phyloP scores from a whole-genome alignment of 495 filamentous ascomycete species.

The Hypoxylon rickii region DNA sequence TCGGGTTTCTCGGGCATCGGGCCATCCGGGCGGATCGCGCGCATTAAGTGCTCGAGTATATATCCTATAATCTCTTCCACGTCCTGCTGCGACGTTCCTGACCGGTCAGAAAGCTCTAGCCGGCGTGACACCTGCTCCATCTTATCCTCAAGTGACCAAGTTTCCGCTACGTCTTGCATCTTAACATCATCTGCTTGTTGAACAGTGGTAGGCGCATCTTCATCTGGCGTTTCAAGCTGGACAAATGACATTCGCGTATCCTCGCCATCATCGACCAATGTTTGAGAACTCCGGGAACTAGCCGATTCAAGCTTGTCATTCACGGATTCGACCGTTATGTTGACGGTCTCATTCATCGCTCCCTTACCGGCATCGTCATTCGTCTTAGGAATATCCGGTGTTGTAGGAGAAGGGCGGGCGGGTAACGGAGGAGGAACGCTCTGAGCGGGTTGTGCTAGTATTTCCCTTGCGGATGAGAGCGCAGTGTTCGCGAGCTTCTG shows the following conservation, averaged over 20 bases:
- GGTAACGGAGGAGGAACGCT: slow-evolving; percentile 37
- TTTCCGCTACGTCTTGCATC: slow-evolving; percentile 26
- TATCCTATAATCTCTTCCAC: slow-evolving; percentile 95
- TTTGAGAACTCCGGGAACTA: slow-evolving; percentile 49
- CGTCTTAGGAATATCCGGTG: slow-evolving; percentile 12
- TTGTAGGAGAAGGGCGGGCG: slow-evolving; percentile 38
- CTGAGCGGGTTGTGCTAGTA: slow-evolving; percentile 29
- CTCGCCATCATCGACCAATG: slow-evolving; percentile 47
- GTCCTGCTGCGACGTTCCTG: slow-evolving; percentile 72
- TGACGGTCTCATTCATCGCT: slow-evolving; percentile 7
- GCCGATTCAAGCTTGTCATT: slow-evolving; percentile 35
- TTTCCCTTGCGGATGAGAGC: slow-evolving; percentile 47
- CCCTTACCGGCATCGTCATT: slow-evolving; percentile 1
- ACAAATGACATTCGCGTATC: slow-evolving; percentile 19
- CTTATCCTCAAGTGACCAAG: slow-evolving; percentile 45
- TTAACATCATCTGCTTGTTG: slow-evolving; percentile 19
- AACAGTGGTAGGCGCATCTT: background rate
- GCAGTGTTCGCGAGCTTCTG: slow-evolving; percentile 83
- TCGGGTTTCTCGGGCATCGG: slow-evolving; percentile 60
- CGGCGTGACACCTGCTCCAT: slow-evolving; percentile 42
- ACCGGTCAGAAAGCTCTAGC: slow-evolving; percentile 49
- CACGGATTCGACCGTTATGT: slow-evolving; percentile 32
- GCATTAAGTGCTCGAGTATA: slow-evolving; percentile 85
- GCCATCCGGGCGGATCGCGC: slow-evolving; percentile 71
- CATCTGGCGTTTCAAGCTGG: slow-evolving; percentile 4